Evolutionary conservation across 441 rosid genomes (phyloP), one percentile per base, ranked within the genome.

Genomic region (Populus hybrid): DNA sequence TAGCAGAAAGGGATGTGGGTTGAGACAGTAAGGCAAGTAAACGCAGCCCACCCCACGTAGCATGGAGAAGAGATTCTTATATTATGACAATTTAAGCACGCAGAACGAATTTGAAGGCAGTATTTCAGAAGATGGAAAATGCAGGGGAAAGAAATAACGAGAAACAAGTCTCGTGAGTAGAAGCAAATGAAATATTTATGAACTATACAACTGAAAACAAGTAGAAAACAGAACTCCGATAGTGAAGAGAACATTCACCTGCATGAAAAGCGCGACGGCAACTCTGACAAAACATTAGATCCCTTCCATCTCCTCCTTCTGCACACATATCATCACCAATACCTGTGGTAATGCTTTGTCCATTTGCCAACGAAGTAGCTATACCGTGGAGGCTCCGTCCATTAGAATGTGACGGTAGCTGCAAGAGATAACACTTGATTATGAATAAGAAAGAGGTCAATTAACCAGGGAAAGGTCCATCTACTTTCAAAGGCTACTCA

Each of bases 391-490:
- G 95, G 57, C 90, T 89, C 77, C 89, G 74, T 77, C 99, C 99
- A 50, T 90, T 89, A 72, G 98, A 85, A 97, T 97, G 88, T 95
- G 98, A 21, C 95, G 97, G 74, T 94, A 95, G 66, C 99, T 97
- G 90, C 84, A 72, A 69, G 81, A 70, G 67, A 75, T 46, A 9
- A 64, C 34, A 54, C 69, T 71, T 24, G 80, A 40, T 59, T 81
- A 38, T 71, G 70, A 67, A 42, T 50, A 70, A 73, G 32, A 36
- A 82, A 50, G 67, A 54, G 54, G 5, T n/a, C 67, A 70, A 50
- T 67, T 70, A 4, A n/a, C 21, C 14, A 36, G 23, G 54, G 18
- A 9, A 54, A 68, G 67, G 36, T 59, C 61, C 63, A 50, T 73
- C 30, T 18, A 78, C 65, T 54, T 65, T 8, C 12, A 40, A 73